Evolutionary conservation across 306 rosid genomes (phyloP).

Genomic region (Citrullus colocynthis): DNA sequence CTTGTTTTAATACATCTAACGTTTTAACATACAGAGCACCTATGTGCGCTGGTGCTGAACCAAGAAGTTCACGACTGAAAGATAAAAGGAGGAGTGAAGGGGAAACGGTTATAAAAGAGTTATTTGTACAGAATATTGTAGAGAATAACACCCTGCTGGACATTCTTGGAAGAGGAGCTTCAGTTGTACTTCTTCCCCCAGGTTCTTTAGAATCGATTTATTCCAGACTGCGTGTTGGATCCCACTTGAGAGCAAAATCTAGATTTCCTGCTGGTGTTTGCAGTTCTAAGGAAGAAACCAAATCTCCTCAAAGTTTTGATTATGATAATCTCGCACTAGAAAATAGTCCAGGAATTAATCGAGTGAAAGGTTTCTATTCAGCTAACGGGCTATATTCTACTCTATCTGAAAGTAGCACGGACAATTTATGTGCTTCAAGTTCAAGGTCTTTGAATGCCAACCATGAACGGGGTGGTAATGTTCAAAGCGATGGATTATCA

Average conservation of each 20-base stretch:
- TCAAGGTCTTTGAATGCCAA: conserved; percentile 26
- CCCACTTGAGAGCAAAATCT: conserved; percentile 38
- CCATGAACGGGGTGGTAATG: conserved; percentile 25
- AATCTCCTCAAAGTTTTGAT: conserved; percentile 43
- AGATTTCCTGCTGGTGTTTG: conserved; percentile 30
- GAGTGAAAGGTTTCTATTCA: conserved; percentile 38
- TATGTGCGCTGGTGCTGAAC: conserved; percentile 37
- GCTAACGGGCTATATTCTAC: conserved; percentile 41
- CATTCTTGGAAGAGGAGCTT: conserved; percentile 55
- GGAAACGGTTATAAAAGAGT: conserved; percentile 73
- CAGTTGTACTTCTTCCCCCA: conserved; percentile 79
- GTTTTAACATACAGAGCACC: conserved; percentile 47
- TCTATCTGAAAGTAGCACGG: conserved; percentile 33
- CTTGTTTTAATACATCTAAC: neutral
- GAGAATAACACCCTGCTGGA: conserved; percentile 76
- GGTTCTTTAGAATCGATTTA: conserved; percentile 69
- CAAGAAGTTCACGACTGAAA: conserved; percentile 91
- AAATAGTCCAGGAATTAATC: conserved; percentile 34
- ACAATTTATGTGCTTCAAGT: conserved; percentile 27
- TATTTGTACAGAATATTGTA: conserved; percentile 60
- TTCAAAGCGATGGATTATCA: conserved; percentile 48
- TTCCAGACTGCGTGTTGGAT: conserved; percentile 73
- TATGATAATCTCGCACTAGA: conserved; percentile 52
- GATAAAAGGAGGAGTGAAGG: conserved; percentile 92
- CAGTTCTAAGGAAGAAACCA: conserved; percentile 35